Base-by-base conservation (phyloP, 2,329 filamentous ascomycete genomes). In the Hansfordia pulvinata region DNA sequence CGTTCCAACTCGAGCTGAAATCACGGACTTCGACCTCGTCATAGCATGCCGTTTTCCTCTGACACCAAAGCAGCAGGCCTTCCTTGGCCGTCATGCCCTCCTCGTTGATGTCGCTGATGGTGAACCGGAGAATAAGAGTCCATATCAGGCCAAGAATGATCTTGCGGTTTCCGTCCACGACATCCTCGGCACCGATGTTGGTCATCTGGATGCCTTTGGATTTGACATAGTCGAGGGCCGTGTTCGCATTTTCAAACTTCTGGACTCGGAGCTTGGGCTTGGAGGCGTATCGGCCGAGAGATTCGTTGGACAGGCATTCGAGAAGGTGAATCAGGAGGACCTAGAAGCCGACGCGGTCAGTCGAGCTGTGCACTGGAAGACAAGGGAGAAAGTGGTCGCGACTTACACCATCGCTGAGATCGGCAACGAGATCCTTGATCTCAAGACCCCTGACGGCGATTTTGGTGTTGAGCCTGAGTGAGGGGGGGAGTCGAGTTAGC, bases 71-170 rank as follows among this genome's bases (percentile, higher is more conserved):
- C 30, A 98, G 57, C 43, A 98, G 59, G 35, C 90, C 90, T 51
- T 96, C 90, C 54, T 96, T 94, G 31, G 90, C 90, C 27, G 88
- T 94, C 73, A 96, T 78, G 38, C 90, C 90, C 63, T 94, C 90
- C 53, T 88, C 80, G 50, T 92, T 96, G 60, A 98, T 98, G 54
- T 98, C 90, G 52, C 79, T 94, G 50, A 98, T 98, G 40, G 90
- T 98, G 53, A 98, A 98, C 26, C 90, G 72, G 39, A 94, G 63
- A 76, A 98, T 98, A 35, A 98, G 65, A 5, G 86, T 98, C 90
- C 90, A 98, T 54, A 98, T 94, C 42, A 98, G 64, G 17, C 90
- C 90, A 17, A 98, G 65, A 33, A 96, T 93, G 46, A 98, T 94
- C 64, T 96, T 98, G 41, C 81, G 72, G 53, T 96, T 98, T 19